These are phyloP conservation scores for Stagonosporopsis vannaccii DNA, from an alignment of 2,329 filamentous ascomycete genomes.

Conservation along the genomic window DNA sequence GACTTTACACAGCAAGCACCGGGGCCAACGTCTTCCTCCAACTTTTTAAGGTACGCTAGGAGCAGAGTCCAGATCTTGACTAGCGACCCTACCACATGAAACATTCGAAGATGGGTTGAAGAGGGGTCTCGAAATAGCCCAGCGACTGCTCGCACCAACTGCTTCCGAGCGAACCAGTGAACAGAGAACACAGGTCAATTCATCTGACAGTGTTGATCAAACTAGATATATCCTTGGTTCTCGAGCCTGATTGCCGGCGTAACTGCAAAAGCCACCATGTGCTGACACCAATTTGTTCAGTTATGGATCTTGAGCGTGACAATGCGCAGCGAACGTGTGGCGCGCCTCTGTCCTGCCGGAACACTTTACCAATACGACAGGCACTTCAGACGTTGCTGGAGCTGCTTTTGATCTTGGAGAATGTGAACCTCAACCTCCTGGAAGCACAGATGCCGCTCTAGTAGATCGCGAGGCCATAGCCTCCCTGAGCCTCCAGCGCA, in stretches of 20 bases:
- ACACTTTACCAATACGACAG: not conserved
- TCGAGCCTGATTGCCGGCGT: not conserved
- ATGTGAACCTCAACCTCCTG: too few species aligned
- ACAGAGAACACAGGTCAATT: not conserved
- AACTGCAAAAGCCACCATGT: not conserved
- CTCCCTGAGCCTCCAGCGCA: not conserved
- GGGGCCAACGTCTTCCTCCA: slow-evolving; percentile 10
- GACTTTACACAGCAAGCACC: not conserved
- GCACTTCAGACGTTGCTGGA: too few species aligned
- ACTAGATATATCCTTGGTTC: not conserved
- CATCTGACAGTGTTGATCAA: not conserved
- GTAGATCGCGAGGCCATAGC: too few species aligned
- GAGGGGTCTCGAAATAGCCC: not conserved
- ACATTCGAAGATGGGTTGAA: not conserved
- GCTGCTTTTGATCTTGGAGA: too few species aligned
- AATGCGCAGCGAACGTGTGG: not conserved
- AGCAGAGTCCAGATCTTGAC: not conserved
- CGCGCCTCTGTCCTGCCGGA: not conserved
- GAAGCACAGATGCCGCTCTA: too few species aligned
- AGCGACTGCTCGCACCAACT: not conserved
- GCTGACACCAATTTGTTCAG: not conserved
- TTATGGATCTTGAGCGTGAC: not conserved
- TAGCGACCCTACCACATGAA: not conserved
- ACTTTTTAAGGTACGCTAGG: not conserved
- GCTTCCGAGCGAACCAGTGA: not conserved